phyloP scores from a whole-genome alignment of 129 eudicot genomes.

The Lonicera japonica region DNA sequence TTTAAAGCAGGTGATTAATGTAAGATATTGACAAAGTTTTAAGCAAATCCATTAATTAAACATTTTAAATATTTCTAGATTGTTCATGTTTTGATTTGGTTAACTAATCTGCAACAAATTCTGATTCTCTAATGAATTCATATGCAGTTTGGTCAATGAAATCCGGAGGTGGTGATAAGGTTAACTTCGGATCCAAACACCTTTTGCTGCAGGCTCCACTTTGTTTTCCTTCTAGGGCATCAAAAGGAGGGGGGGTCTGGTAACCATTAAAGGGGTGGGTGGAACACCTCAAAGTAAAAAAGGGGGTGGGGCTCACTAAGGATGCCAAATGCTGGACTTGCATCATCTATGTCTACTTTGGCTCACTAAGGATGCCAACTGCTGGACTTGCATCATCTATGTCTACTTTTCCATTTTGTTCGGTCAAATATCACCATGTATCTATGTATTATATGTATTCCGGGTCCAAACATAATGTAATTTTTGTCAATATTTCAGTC shows the following conservation, averaged over 20 bases:
- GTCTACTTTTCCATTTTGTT: slow-evolving; percentile 18
- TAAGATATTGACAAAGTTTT: background rate
- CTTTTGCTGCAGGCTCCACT: slow-evolving; percentile 22
- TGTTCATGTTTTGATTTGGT: too few species aligned
- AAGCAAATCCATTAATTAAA: too few species aligned
- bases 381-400: slow-evolving; percentile 58
- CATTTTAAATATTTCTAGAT: too few species aligned
- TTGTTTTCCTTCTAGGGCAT: slow-evolving; percentile 10
- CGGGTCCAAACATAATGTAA: too few species aligned
- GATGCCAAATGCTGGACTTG: background rate
- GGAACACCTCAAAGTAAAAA: slow-evolving; percentile 43
- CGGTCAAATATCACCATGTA: too few species aligned
- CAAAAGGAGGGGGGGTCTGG: slow-evolving; percentile 24
- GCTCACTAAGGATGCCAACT: slow-evolving; percentile 36
- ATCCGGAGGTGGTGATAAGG: background rate
- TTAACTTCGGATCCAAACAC: slow-evolving; percentile 36
- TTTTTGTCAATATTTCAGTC: too few species aligned
- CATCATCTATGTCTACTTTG: background rate
- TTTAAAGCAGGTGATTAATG: background rate
- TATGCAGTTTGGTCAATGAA: background rate
- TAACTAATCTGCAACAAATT: too few species aligned
- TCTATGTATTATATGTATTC: too few species aligned
- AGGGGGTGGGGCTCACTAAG: slow-evolving; percentile 27
- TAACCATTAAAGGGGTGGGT: slow-evolving; percentile 24
- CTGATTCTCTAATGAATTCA: too few species aligned